Conservation (phyloP, 805 yeast species). For the Blastobotrys terrestris region DNA sequence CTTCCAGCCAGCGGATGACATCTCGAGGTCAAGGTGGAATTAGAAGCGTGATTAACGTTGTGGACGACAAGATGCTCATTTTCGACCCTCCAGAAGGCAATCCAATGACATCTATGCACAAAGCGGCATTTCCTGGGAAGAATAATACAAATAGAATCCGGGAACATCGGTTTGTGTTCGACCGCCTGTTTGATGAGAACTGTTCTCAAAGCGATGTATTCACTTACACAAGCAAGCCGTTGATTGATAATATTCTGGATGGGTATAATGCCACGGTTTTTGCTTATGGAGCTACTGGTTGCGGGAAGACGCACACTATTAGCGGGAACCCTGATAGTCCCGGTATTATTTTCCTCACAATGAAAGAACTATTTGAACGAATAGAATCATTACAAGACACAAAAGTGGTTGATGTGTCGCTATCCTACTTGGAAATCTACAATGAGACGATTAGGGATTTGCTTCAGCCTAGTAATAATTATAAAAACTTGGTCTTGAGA, state of each 20-base stretch:
- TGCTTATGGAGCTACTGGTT: constrained; percentile 95
- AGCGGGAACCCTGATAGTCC: constrained; percentile 69
- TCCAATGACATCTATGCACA: constrained; percentile 50
- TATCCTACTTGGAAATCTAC: constrained; percentile 76
- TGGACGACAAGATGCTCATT: constrained; percentile 77
- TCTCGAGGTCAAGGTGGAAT: constrained; percentile 30
- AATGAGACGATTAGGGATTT: constrained; percentile 85
- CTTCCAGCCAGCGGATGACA: constrained; percentile 16
- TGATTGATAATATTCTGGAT: constrained; percentile 67
- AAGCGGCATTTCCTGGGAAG: constrained; percentile 26
- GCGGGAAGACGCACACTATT: constrained; percentile 94
- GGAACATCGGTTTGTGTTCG: constrained; percentile 80
- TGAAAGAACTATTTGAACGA: constrained; percentile 62
- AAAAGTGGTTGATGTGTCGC: constrained; percentile 50
- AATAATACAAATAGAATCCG: constrained; percentile 42
- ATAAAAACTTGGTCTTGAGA: constrained; percentile 40
- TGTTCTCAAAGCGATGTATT: constrained; percentile 66
- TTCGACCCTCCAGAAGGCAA: constrained; percentile 79
- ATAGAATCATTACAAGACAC: constrained; percentile 54
- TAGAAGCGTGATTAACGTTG: constrained; percentile 67
- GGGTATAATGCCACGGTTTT: constrained; percentile 89
- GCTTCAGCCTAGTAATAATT: constrained; percentile 45
- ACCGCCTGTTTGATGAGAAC: constrained; percentile 62
- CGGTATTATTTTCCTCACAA: constrained; percentile 72
- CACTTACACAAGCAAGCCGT: constrained; percentile 57